Conservation (phyloP, 768 basidiomycete species). For the Paxillus involutus region DNA sequence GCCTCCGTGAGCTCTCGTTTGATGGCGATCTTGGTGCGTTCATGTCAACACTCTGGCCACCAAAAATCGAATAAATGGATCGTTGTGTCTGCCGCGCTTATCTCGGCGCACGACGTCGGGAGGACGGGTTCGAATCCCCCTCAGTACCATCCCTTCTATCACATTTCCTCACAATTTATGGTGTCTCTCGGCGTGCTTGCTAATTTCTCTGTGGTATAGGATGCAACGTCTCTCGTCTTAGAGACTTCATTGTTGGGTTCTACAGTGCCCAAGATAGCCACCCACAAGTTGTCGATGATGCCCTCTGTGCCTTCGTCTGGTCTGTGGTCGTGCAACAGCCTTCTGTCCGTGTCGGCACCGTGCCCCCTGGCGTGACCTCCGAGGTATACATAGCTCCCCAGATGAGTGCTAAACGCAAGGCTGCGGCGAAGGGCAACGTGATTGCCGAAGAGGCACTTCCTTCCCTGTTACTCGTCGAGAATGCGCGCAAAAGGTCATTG, state of each 20-base stretch:
- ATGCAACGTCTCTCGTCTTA: conserved; percentile 69
- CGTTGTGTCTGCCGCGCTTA: background rate
- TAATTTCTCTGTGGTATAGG: conserved; percentile 44
- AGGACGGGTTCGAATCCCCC: conserved; percentile 47
- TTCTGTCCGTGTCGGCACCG: conserved; percentile 70
- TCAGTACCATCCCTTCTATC: conserved; percentile 19
- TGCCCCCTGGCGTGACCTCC: conserved; percentile 55
- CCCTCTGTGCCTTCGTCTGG: conserved; percentile 82
- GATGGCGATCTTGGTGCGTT: conserved; percentile 85
- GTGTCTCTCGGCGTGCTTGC: conserved; percentile 10
- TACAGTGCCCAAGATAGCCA: conserved; percentile 43
- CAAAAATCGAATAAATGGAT: background rate
- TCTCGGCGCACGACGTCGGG: background rate
- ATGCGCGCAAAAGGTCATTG: conserved; percentile 55
- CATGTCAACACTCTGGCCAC: background rate
- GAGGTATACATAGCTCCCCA: conserved; percentile 83
- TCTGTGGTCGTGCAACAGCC: conserved; percentile 73
- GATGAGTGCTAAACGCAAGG: conserved; percentile 63
- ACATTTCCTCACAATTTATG: conserved; percentile 19
- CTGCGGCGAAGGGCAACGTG: conserved; percentile 55
- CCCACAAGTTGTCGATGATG: conserved; percentile 67
- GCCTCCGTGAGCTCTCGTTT: conserved; percentile 83
- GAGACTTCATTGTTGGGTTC: conserved; percentile 68
- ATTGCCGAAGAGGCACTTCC: conserved; percentile 41
- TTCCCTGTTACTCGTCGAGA: conserved; percentile 51